A percentile compares a stretch with the other conserved stretches of the same genome.
Conservation (phyloP, 345 rosid species). For the Bruguiera gymnorhiza region DNA sequence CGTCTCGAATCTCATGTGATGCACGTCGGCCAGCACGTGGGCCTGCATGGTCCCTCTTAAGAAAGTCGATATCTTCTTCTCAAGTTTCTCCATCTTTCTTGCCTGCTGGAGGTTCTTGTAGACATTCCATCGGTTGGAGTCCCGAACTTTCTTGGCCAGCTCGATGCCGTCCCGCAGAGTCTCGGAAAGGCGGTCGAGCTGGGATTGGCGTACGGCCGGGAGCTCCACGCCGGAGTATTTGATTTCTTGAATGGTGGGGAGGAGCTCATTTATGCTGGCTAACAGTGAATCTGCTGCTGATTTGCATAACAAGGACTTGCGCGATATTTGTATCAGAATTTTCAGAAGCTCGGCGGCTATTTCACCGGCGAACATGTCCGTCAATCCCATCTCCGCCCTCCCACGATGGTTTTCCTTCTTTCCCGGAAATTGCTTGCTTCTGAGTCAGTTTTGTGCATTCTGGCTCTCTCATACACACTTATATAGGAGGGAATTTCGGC, state of each 20-base stretch:
- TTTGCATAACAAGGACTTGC: slow-evolving; percentile 44
- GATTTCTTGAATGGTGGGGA: slow-evolving; percentile 58
- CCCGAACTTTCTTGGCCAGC: slow-evolving; percentile 41
- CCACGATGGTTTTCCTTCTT: too few relatives aligned
- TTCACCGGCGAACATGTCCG: slow-evolving; percentile 70
- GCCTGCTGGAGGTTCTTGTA: slow-evolving; percentile 43
- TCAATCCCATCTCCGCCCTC: slow-evolving; percentile 37
- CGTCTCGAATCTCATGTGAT: slow-evolving; percentile 39
- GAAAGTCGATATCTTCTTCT: slow-evolving; percentile 45
- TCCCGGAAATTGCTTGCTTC: neutral
- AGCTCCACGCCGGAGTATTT: slow-evolving; percentile 81
- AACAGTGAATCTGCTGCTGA: slow-evolving; percentile 42
- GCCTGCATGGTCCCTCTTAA: slow-evolving; percentile 40
- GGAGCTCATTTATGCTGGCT: slow-evolving; percentile 25
- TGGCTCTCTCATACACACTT: too few relatives aligned
- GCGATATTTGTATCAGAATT: slow-evolving; percentile 31
- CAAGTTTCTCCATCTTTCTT: slow-evolving; percentile 64
- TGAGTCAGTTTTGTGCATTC: too few relatives aligned
- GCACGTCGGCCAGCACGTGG: slow-evolving; percentile 64
- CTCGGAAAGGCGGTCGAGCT: slow-evolving; percentile 49
- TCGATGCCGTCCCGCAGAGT: slow-evolving; percentile 45
- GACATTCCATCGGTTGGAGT: slow-evolving; percentile 61
- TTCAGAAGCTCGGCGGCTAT: slow-evolving; percentile 60
- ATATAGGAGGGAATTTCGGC: too few relatives aligned
- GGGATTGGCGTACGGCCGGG: slow-evolving; percentile 55